Evolutionary conservation across 1,139 yeast genomes (phyloP), one percentile per base, ranked within the genome.

Genomic region (Scheffersomyces illinoinensis): DNA sequence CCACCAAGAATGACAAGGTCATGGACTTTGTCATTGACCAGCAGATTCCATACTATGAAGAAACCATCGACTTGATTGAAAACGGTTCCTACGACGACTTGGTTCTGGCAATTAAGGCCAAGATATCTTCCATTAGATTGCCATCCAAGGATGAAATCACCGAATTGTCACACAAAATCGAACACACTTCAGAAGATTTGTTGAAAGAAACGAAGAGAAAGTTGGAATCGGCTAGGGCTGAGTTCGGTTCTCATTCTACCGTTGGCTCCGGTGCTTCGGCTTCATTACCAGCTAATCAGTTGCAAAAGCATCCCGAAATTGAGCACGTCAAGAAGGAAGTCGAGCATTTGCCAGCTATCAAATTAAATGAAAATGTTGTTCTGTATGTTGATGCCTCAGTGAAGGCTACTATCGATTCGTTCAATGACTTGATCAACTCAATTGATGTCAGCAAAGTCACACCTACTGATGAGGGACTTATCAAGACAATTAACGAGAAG

Each of bases 371-470:
- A 39, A 66, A 65, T 21, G 59, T 65, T 23, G 64, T 66, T 14
- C 61, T 69, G 7, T 61, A 72, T 7, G 74, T 75, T 21, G 86
- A 86, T 64, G 79, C 84, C 17, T 67, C 82, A 7, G 83, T 89
- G 54, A 75, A 77, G 56, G 72, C 69, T 53, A 83, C 87, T 53
- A 79, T 82, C 53, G 78, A 75, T 33, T 75, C 86, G 4, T 77
- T 88, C 71, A 87, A 88, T 71, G 76, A 75, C 55, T 78, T 86
- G 66, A 83, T 87, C 59, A 74, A 72, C 52, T 75, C 84, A 51
- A 80, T 87, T 59, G 87, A 86, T 65, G 69, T 73, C 21, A 59
- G 72, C 56, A 67, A 77, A 39, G 69, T 70, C 52, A 72, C 78
- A 65, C 63, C 71, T 12, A 64, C 72, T 23, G 72, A 73, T 56